Conservation (phyloP, 495 filamentous ascomycete species). For the Margaritispora aquatica region DNA sequence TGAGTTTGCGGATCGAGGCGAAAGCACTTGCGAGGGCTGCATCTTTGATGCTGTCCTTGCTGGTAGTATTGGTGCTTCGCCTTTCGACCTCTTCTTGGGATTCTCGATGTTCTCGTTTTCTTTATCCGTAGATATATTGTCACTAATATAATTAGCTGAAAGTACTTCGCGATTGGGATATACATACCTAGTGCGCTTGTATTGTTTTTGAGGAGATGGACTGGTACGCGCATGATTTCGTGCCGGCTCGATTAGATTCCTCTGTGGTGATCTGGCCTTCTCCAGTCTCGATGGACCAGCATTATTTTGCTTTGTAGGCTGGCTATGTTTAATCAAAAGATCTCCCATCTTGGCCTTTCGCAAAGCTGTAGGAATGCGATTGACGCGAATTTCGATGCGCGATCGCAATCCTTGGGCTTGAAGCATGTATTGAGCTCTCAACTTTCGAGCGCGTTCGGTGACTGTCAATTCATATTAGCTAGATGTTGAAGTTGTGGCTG, state of each 20-base stretch:
- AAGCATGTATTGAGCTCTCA: slow-evolving; percentile 83
- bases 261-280: slow-evolving; percentile 18
- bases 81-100: slow-evolving; percentile 51
- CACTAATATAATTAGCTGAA: slow-evolving; percentile 34
- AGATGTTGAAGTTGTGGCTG: background rate
- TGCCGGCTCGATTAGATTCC: slow-evolving; percentile 13
- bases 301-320: slow-evolving; percentile 16
- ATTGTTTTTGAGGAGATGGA: slow-evolving; percentile 29
- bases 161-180: background rate
- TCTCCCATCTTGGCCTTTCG: slow-evolving; percentile 82
- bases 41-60: slow-evolving; percentile 21
- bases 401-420: slow-evolving; percentile 78
- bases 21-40: slow-evolving; percentile 53
- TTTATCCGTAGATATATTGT: slow-evolving; percentile 65
- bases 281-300: slow-evolving; percentile 13
- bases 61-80: slow-evolving; percentile 21
- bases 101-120: slow-evolving; percentile 63
- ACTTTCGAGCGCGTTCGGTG: slow-evolving; percentile 83
- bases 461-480: slow-evolving; percentile 47
- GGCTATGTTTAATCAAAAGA: slow-evolving; percentile 39
- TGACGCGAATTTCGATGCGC: slow-evolving; percentile 89
- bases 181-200: slow-evolving; percentile 58
- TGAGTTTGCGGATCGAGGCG: slow-evolving; percentile 76
- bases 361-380: slow-evolving; percentile 77
- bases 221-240: slow-evolving; percentile 22